Evolutionary conservation across 164 flowering plant genomes (phyloP).

Genomic region (Macadamia integrifolia): DNA sequence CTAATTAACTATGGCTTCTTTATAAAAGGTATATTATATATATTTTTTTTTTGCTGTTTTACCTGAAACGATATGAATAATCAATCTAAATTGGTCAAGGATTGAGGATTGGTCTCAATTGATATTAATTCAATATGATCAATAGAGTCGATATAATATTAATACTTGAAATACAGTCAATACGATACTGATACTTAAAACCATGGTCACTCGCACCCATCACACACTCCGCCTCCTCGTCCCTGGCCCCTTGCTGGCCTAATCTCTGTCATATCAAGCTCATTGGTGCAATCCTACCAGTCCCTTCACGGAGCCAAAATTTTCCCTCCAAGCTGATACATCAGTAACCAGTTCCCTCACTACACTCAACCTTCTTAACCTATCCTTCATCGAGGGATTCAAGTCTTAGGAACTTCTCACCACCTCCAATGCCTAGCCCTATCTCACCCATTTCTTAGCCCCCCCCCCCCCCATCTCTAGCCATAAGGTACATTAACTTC

Average conservation of each 20-base stretch:
- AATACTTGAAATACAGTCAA: too few relatives aligned
- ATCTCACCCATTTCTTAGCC: conserved; percentile 38
- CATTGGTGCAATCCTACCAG: conserved; percentile 60
- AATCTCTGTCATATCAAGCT: conserved; percentile 48
- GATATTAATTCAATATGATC: too few relatives aligned
- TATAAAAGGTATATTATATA: too few relatives aligned
- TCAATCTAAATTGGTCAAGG: too few relatives aligned
- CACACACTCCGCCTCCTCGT: conserved; percentile 37
- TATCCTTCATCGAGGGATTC: conserved; percentile 63
- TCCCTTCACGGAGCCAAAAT: conserved; percentile 52
- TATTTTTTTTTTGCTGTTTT: too few relatives aligned
- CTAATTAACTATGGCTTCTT: too few relatives aligned
- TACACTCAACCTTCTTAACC: conserved; percentile 43
- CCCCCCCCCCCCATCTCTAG: conserved; percentile 57
- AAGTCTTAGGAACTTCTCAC: conserved; percentile 50
- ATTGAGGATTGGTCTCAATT: too few relatives aligned
- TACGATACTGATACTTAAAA: too few relatives aligned
- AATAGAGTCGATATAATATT: too few relatives aligned
- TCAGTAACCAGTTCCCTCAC: conserved; percentile 28
- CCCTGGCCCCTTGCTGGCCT: conserved; percentile 40
- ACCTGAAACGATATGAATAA: too few relatives aligned
- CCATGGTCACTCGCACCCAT: conserved; percentile 27
- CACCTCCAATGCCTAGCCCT: conserved; percentile 52
- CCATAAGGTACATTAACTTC: conserved; percentile 47
- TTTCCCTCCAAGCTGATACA: conserved; percentile 33